These are phyloP conservation scores for Clonostachys chloroleuca DNA, from an alignment of 2,329 filamentous ascomycete species.

Conservation along the genomic window DNA sequence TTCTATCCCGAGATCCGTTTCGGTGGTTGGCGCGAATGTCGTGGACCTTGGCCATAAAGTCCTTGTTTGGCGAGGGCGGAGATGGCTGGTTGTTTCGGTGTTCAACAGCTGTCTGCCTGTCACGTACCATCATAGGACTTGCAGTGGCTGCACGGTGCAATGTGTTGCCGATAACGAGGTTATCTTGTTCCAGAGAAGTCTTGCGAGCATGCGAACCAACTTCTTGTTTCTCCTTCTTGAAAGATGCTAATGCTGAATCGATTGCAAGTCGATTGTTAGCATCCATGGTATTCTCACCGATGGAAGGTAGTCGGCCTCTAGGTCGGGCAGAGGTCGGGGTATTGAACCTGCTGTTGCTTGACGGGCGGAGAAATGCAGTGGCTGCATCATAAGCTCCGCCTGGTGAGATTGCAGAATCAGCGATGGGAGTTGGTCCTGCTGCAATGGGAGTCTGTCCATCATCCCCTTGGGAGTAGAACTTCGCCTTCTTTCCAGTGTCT, in stretches of 20 bases:
- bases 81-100: conserved; percentile 7
- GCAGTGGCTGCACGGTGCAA: conserved; percentile 64
- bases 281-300: conserved; percentile 53
- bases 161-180: conserved; percentile 35
- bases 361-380: conserved; percentile 64
- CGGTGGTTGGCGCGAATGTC: conserved; percentile 54
- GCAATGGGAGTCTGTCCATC: conserved; percentile 71
- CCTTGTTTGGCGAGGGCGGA: conserved; percentile 59
- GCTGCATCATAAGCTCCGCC: conserved; percentile 55
- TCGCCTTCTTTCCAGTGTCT: conserved; percentile 54
- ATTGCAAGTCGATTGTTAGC: conserved; percentile 15
- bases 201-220: conserved; percentile 21
- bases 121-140: conserved; percentile 60
- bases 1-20: conserved; percentile 73
- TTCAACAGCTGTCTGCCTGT: conserved; percentile 27
- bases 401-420: conserved; percentile 65
- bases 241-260: conserved; percentile 11
- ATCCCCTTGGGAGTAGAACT: conserved; percentile 55
- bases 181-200: conserved; percentile 33
- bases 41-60: conserved; percentile 56
- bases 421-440: conserved; percentile 82
- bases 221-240: conserved; percentile 6
- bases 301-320: conserved; percentile 69
- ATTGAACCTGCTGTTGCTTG: conserved; percentile 63
- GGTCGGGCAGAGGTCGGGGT: conserved; percentile 65